Percentiles rank a stretch among this genome's conserved stretches.
Evolutionary conservation across 2,329 filamentous ascomycete genomes (phyloP).

Genomic region (Arthrobotrys conoides): DNA sequence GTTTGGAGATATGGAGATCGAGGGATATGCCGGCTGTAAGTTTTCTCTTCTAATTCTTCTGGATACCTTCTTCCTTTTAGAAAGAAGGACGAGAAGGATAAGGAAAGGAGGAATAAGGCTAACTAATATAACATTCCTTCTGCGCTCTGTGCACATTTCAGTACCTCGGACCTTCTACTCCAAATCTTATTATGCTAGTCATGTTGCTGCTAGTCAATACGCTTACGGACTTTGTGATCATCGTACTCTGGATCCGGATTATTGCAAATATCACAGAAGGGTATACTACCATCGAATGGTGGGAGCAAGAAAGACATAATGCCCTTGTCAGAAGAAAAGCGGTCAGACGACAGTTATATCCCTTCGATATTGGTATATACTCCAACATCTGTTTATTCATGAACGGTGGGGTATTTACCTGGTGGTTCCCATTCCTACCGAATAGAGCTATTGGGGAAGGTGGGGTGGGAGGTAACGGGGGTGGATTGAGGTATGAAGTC

Average conservation of each 20-base stretch:
- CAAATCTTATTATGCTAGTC: slow-evolving; percentile 75
- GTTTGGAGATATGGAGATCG: slow-evolving; percentile 74
- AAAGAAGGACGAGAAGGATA: background rate
- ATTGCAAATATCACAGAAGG: slow-evolving; percentile 75
- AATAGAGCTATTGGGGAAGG: slow-evolving; percentile 68
- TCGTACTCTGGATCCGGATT: slow-evolving; percentile 70
- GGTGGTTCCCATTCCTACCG: slow-evolving; percentile 77
- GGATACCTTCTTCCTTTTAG: background rate
- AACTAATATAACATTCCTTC: slow-evolving; percentile 1
- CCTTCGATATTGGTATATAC: slow-evolving; percentile 84
- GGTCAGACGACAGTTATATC: slow-evolving; percentile 76
- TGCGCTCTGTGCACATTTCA: slow-evolving; percentile 54
- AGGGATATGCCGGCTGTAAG: slow-evolving; percentile 76
- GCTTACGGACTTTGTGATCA: slow-evolving; percentile 75
- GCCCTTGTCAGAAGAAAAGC: slow-evolving; percentile 69
- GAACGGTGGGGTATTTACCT: slow-evolving; percentile 77
- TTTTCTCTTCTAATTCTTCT: slow-evolving; percentile 17
- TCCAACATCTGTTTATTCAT: slow-evolving; percentile 81
- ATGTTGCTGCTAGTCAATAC: slow-evolving; percentile 74
- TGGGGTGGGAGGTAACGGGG: slow-evolving; percentile 66
- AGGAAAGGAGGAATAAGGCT: background rate
- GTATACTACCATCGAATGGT: slow-evolving; percentile 85
- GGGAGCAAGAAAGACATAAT: slow-evolving; percentile 79
- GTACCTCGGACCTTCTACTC: slow-evolving; percentile 78
- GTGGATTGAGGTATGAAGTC: slow-evolving; percentile 76